phyloP scores from a whole-genome alignment of 768 basidiomycete genomes.

The Sporobolomyces pararoseus region DNA sequence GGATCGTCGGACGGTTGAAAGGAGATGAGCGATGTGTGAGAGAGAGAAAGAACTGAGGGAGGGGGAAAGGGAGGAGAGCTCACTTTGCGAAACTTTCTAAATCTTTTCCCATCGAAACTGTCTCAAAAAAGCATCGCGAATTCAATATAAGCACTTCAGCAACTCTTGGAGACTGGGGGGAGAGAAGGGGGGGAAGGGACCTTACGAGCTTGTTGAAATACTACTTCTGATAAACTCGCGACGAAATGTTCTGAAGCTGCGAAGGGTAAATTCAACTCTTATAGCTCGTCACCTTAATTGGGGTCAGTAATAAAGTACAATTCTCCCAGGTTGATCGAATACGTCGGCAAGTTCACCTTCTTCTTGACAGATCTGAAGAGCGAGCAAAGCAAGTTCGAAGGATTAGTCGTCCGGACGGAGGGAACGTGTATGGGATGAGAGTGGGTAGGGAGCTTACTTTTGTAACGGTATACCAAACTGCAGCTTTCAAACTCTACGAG shows the following conservation, averaged over 20 bases:
- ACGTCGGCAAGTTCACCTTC: constrained; percentile 16
- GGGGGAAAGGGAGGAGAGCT: neutral
- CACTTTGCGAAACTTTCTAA: constrained; percentile 39
- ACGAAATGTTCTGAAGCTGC: constrained; percentile 40
- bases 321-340: neutral
- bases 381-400: too few species aligned
- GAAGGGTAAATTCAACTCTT: constrained; percentile 30
- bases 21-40: too few species aligned
- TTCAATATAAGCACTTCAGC: neutral
- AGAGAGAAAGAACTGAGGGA: too few species aligned
- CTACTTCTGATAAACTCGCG: constrained; percentile 32
- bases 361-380: constrained; percentile 40
- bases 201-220: constrained; percentile 36
- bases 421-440: too few species aligned
- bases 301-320: too few species aligned
- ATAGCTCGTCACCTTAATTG: neutral
- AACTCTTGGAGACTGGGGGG: neutral
- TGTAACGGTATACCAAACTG: constrained; percentile 38
- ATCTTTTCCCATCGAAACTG: constrained; percentile 38
- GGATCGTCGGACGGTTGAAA: too few species aligned
- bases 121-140: neutral
- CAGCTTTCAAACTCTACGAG: constrained; percentile 36
- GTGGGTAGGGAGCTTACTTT: neutral
- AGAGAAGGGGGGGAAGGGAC: neutral
- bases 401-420: too few species aligned